Evolutionary conservation across 306 rosid species (phyloP).

Genomic region (Quillaja saponaria): DNA sequence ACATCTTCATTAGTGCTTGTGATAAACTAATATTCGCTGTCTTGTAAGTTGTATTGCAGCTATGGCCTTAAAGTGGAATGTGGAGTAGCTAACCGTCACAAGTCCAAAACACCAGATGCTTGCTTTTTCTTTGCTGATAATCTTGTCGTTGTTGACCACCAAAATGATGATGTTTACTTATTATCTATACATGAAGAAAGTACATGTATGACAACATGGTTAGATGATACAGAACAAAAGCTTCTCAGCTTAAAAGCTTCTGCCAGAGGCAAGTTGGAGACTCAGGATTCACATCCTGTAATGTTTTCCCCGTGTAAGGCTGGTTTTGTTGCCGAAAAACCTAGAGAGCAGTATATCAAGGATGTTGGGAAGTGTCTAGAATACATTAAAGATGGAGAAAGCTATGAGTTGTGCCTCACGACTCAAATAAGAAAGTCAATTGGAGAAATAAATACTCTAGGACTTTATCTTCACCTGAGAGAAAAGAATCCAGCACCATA

Average conservation of each 20-base stretch:
- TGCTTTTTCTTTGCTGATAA: slow-evolving; percentile 95
- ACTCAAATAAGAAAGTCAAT: slow-evolving; percentile 77
- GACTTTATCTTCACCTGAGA: slow-evolving; percentile 80
- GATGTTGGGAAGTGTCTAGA: slow-evolving; percentile 75
- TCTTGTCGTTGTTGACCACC: slow-evolving; percentile 77
- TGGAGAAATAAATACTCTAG: slow-evolving; percentile 55
- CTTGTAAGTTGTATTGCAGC: slow-evolving; percentile 62
- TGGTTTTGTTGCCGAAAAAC: slow-evolving; percentile 66
- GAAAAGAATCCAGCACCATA: slow-evolving; percentile 95
- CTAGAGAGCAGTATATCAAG: slow-evolving; percentile 65
- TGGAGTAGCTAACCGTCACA: slow-evolving; percentile 65
- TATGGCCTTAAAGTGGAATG: slow-evolving; percentile 94
- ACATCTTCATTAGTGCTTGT: too few relatives aligned
- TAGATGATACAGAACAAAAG: slow-evolving; percentile 69
- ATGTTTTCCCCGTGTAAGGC: slow-evolving; percentile 38
- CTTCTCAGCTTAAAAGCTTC: slow-evolving; percentile 60
- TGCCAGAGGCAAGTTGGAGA: slow-evolving; percentile 34
- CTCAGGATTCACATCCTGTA: slow-evolving; percentile 26
- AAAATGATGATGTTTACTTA: slow-evolving; percentile 76
- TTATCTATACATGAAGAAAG: slow-evolving; percentile 63
- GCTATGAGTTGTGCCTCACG: slow-evolving; percentile 94
- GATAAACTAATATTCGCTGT: slow-evolving; percentile 26
- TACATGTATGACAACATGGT: slow-evolving; percentile 51
- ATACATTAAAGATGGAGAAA: slow-evolving; percentile 91
- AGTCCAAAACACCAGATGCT: slow-evolving; percentile 90